Evolutionary conservation across 1,139 yeast genomes (phyloP), one percentile per base, ranked within the genome.

Genomic region (Diutina ranongensis): DNA sequence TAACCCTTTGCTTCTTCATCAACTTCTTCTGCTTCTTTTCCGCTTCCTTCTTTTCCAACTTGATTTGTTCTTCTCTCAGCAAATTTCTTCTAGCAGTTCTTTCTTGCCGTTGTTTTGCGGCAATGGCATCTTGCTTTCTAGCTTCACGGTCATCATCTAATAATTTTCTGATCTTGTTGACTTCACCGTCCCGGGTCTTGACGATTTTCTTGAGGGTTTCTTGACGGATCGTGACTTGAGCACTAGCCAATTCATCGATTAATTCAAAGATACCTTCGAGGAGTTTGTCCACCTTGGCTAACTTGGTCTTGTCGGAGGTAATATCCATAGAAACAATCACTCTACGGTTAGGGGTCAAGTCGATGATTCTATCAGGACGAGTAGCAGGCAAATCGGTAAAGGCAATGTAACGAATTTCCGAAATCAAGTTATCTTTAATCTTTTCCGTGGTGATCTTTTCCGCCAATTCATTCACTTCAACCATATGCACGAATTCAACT

Each of bases 391-490:
- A 83, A 61, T 92, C 98, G 46, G 97, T 85, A 58, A 88, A 72
- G 33, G 94, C 82, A 53, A 92, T 61, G 57, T 62, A 83, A 57
- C 79, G 78, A 56, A 89, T 65, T 46, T 76, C 65, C 9, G 71
- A 61, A 31, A 76, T 68, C 48, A 73, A 74, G 35, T 70, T 62
- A 41, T 78, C 64, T 48, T 71, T 75, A 49, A 78, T 71, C 49
- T 71, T 71, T 8, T 56, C 56, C 45, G 78, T 71, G 52, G 74
- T 71, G 49, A 83, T 65, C 52, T 76, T 68, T 7, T 80, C 87
- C 55, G 82, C 87, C 63, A 86, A 71, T 60, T 89, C 97, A 50
- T 79, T 74, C 48, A 78, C 78, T 68, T 92, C 98, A 55, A 86
- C 73, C 98, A 92, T 89, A 65, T 79, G 86, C 20, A 88, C 95